Evolutionary conservation across 306 rosid genomes (phyloP).

Genomic region (Cucurbita maxima): DNA sequence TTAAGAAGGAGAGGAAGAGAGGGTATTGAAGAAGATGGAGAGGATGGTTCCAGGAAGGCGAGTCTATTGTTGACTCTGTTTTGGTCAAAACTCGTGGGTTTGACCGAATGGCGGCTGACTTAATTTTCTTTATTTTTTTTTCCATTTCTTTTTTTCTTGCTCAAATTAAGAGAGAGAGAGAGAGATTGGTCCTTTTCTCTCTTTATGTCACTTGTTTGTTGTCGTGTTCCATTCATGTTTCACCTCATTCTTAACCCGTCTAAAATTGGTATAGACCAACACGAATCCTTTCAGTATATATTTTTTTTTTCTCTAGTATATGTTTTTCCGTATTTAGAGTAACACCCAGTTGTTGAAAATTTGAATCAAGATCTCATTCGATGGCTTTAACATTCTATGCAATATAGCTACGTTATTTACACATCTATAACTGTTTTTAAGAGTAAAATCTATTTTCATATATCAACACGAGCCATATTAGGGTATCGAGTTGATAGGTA

Average conservation of each 20-base stretch:
- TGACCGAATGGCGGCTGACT: conserved; percentile 63
- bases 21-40: background rate
- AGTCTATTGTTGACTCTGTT: background rate
- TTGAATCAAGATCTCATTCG: too few relatives aligned
- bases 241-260: too few relatives aligned
- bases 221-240: background rate
- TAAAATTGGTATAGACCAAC: too few relatives aligned
- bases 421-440: too few relatives aligned
- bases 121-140: background rate
- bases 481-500: too few relatives aligned
- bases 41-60: conserved; percentile 36
- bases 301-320: too few relatives aligned
- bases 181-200: background rate
- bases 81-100: conserved; percentile 58
- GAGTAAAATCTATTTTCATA: too few relatives aligned
- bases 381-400: too few relatives aligned
- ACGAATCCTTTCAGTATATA: accelerated
- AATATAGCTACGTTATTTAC: too few relatives aligned
- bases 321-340: too few relatives aligned
- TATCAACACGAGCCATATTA: too few relatives aligned
- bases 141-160: background rate
- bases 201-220: background rate
- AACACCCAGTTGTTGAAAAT: too few relatives aligned
- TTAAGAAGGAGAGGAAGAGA: background rate
- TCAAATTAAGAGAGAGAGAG: background rate